Evolutionary conservation across 495 filamentous ascomycete species (phyloP).

Genomic region (Daldinia bambusicola): DNA sequence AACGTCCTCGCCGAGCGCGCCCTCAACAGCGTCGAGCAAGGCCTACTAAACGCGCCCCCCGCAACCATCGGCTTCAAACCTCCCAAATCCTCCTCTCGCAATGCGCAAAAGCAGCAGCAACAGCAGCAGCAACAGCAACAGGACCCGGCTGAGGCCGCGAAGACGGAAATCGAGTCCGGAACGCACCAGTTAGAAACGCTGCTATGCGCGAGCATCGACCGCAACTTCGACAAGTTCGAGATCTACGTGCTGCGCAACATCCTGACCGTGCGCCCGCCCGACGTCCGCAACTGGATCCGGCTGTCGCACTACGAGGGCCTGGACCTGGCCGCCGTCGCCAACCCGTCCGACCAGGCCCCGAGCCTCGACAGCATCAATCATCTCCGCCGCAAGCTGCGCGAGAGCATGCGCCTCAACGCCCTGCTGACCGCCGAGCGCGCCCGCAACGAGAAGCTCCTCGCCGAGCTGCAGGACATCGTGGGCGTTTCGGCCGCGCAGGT

Average conservation of each 20-base stretch:
- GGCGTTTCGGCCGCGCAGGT: slow-evolving; percentile 40
- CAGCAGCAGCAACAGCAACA: slow-evolving; percentile 65
- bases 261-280: slow-evolving; percentile 73
- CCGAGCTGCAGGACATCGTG: slow-evolving; percentile 69
- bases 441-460: slow-evolving; percentile 78
- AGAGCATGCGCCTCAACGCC: slow-evolving; percentile 80
- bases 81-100: slow-evolving; percentile 43
- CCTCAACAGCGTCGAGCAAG: slow-evolving; percentile 82
- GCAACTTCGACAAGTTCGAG: slow-evolving; percentile 96
- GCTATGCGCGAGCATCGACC: slow-evolving; percentile 93
- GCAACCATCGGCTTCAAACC: slow-evolving; percentile 77
- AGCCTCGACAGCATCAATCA: slow-evolving; percentile 72
- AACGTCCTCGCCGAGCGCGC: slow-evolving; percentile 90
- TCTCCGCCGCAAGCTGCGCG: slow-evolving; percentile 80
- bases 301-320: slow-evolving; percentile 83
- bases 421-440: slow-evolving; percentile 77
- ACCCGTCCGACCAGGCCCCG: slow-evolving; percentile 45
- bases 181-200: slow-evolving; percentile 93
- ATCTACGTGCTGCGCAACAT: slow-evolving; percentile 92
- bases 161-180: slow-evolving; percentile 86
- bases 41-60: slow-evolving; percentile 76
- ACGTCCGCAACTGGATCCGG: slow-evolving; percentile 78
- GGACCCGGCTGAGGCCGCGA: slow-evolving; percentile 65
- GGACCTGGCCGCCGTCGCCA: slow-evolving; percentile 40
- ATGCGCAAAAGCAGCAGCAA: slow-evolving; percentile 59